Conservation (phyloP, 2,329 filamentous ascomycete genomes). For the Bipolaris sorokiniana region DNA sequence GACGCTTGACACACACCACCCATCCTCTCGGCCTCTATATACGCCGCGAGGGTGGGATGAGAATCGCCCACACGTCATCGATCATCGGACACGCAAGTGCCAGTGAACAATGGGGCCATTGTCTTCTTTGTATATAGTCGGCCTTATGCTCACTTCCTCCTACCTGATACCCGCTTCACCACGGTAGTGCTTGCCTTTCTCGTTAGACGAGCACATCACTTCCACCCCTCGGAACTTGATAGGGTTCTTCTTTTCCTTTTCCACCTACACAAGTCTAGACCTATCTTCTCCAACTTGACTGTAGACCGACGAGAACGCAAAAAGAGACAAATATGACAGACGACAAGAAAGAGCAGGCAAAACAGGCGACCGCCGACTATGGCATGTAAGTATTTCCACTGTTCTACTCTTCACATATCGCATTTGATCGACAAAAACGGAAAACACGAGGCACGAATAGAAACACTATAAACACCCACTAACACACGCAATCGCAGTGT, state of each 20-base stretch:
- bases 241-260: no score
- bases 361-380: slow-evolving; percentile 21
- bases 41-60: neutral
- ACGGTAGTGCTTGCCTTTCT: no score
- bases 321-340: slow-evolving; percentile 21
- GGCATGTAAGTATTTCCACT: slow-evolving; percentile 19
- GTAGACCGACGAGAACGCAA: neutral
- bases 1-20: neutral
- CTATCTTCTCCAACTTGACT: neutral
- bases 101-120: neutral
- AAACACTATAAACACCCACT: neutral
- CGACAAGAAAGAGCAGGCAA: slow-evolving; percentile 28
- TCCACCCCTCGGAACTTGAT: no score
- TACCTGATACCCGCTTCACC: no score
- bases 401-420: no score
- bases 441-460: neutral
- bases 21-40: neutral
- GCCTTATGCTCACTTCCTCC: neutral
- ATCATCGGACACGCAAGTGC: neutral
- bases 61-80: slow-evolving; percentile 11
- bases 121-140: slow-evolving; percentile 2
- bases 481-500: slow-evolving; percentile 6
- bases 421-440: neutral
- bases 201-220: no score
- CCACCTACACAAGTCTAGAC: neutral